A percentile compares a stretch with the other conserved stretches of the same genome.
Conservation (phyloP, 495 filamentous ascomycete species). For the Neurospora sp. region DNA sequence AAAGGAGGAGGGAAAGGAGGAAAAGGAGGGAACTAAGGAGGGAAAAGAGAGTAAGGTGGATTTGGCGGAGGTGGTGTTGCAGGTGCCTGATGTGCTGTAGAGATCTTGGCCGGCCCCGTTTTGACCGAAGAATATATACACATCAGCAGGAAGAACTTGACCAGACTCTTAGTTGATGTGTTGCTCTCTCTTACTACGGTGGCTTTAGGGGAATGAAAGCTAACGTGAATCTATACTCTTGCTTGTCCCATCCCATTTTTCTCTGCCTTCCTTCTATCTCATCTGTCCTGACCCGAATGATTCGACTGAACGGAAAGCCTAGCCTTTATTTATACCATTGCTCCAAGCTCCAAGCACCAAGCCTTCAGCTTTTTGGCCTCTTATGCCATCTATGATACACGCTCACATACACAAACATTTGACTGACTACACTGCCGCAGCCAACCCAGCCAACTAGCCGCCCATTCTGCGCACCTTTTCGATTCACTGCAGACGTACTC, state of each 20-base stretch:
- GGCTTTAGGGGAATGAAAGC: neutral
- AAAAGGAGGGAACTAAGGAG: neutral
- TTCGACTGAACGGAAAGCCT: neutral
- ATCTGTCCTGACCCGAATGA: neutral
- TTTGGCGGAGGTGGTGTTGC: conserved; percentile 5
- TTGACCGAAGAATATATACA: neutral
- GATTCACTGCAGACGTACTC: neutral
- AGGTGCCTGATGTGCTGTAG: conserved; percentile 7
- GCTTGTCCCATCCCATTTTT: neutral
- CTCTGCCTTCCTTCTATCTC: neutral
- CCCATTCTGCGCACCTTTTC: neutral
- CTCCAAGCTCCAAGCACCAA: neutral
- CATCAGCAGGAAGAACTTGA: neutral
- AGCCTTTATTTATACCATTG: neutral
- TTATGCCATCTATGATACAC: neutral
- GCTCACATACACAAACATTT: neutral
- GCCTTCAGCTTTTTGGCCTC: neutral
- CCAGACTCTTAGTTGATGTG: neutral
- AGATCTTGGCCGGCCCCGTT: neutral
- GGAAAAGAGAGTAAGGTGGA: conserved; percentile 14
- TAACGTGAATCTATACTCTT: neutral
- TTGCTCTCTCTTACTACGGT: neutral
- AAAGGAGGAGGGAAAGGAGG: neutral
- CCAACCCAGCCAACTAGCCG: neutral
- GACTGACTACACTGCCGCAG: neutral